Conservation (phyloP, 768 basidiomycete species). For the Clitopilus passeckerianus region DNA sequence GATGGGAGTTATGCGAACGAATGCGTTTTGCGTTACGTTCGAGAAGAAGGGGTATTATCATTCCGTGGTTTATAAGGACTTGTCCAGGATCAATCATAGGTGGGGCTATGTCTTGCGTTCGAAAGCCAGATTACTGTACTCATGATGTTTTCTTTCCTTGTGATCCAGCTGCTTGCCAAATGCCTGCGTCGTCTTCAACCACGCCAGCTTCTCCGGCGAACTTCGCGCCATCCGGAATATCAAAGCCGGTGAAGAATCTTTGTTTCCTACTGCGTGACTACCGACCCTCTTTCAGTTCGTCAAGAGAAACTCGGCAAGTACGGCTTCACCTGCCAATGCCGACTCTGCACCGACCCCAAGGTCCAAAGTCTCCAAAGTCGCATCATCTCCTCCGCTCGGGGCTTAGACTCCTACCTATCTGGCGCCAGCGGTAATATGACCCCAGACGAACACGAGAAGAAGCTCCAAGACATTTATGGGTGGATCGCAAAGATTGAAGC, state of each 20-base stretch:
- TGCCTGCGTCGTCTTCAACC: conserved; percentile 13
- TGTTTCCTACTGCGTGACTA: conserved; percentile 16
- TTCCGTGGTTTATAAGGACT: conserved; percentile 10
- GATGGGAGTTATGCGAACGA: conserved; percentile 21
- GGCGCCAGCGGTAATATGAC: neutral
- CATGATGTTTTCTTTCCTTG: neutral
- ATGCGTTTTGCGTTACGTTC: conserved; percentile 13
- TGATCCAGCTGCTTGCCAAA: conserved; percentile 19
- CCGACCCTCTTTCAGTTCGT: conserved; percentile 13
- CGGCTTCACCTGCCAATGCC: conserved; percentile 28
- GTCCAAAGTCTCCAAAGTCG: conserved; percentile 8
- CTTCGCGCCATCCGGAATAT: conserved; percentile 23
- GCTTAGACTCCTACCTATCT: neutral
- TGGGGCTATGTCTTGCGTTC: neutral
- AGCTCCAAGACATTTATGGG: neutral
- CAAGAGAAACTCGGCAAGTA: conserved; percentile 20
- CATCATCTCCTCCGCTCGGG: conserved; percentile 3
- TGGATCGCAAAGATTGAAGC: too few relatives aligned
- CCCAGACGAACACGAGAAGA: neutral
- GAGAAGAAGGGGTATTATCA: neutral
- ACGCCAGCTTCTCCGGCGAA: conserved; percentile 20
- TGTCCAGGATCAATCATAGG: conserved; percentile 22
- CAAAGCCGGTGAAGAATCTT: conserved; percentile 27
- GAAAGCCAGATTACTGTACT: neutral
- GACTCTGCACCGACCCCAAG: conserved; percentile 19